Conservation (phyloP, 2,329 filamentous ascomycete species). For the Fusarium sp. region DNA sequence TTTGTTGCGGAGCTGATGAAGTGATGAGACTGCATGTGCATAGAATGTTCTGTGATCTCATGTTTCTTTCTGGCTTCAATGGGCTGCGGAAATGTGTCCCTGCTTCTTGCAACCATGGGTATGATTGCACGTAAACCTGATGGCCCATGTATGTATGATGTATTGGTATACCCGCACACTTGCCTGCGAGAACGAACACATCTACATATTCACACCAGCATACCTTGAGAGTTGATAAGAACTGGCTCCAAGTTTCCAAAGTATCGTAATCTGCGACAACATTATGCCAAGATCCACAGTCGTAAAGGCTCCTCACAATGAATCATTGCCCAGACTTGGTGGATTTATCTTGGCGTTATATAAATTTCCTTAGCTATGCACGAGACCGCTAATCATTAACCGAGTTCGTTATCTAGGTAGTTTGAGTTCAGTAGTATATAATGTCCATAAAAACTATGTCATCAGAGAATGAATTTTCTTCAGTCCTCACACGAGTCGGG, state of each 20-base stretch:
- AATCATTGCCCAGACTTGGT: not conserved
- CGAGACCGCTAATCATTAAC: not conserved
- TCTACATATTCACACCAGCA: not conserved
- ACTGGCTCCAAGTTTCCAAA: not conserved
- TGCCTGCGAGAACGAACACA: not conserved
- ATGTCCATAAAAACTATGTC: not conserved
- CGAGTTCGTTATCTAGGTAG: not conserved
- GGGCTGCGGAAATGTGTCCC: not conserved
- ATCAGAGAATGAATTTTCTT: not conserved
- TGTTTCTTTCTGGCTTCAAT: not conserved
- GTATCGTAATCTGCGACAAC: not conserved
- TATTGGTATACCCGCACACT: not conserved
- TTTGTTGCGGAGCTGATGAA: not conserved
- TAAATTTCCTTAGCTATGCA: not conserved
- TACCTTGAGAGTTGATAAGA: not conserved
- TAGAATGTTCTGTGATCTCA: not conserved
- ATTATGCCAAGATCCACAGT: not conserved
- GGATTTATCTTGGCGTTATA: not conserved
- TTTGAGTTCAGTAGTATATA: not conserved
- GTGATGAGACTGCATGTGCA: not conserved
- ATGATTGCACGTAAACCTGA: not conserved
- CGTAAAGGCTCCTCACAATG: not conserved
- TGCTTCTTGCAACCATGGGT: not conserved
- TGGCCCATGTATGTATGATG: not conserved
- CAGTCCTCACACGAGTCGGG: not conserved